Evolutionary conservation across 1,139 yeast genomes (phyloP).

Genomic region (Scheffersomyces cryptocercus): DNA sequence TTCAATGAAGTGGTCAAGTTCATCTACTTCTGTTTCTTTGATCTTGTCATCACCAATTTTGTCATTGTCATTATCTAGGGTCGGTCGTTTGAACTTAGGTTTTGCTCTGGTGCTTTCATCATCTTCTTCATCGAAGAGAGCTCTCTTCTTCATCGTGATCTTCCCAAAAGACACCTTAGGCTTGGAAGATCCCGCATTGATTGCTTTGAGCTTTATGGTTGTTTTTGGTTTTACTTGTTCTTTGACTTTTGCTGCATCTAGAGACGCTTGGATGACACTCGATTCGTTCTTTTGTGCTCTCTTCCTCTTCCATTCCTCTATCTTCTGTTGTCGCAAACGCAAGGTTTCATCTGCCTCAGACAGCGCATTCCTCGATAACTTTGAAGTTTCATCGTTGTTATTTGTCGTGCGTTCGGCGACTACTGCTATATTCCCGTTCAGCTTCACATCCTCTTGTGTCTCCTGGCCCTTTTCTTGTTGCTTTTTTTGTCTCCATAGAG

Average conservation of each 20-base stretch:
- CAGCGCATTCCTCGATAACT: neutral
- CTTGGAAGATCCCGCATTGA: constrained; percentile 6
- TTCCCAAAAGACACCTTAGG: neutral
- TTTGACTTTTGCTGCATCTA: constrained; percentile 1
- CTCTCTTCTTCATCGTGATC: constrained; percentile 3
- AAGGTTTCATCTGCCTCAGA: constrained; percentile 13
- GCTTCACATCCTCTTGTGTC: neutral
- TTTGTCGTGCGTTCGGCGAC: constrained; percentile 4
- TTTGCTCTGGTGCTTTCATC: constrained; percentile 11
- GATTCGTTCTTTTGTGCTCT: constrained; percentile 15
- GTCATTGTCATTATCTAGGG: constrained; percentile 6
- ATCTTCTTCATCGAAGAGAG: constrained; percentile 21
- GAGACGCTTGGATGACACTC: neutral
- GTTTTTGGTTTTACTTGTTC: neutral
- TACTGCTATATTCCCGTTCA: constrained; percentile 7
- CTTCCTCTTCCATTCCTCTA: constrained; percentile 45
- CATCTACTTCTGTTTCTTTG: constrained; percentile 9
- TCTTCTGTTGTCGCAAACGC: constrained; percentile 26
- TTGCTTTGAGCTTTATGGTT: constrained; percentile 8
- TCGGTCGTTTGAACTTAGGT: constrained; percentile 30
- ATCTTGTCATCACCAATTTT: constrained; percentile 10
- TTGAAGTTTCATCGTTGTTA: neutral
- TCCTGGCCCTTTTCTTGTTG: constrained; percentile 17
- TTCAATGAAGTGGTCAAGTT: constrained; percentile 9
- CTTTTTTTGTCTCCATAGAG: constrained; percentile 44